phyloP scores from a whole-genome alignment of 768 basidiomycete species.

The Amanita inopinata region DNA sequence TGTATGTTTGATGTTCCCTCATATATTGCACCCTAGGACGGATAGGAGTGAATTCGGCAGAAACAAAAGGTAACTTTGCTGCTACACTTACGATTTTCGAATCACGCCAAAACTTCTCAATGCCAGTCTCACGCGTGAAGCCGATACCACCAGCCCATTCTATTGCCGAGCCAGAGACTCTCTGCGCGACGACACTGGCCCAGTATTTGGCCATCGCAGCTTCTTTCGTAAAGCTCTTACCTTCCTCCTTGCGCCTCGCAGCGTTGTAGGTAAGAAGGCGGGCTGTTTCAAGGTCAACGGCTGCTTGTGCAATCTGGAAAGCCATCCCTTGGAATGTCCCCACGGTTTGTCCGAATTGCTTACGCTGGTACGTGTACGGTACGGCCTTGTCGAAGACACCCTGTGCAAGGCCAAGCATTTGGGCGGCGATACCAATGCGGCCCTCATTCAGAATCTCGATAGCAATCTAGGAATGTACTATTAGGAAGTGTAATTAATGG shows the following conservation, averaged over 20 bases:
- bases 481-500: not conserved
- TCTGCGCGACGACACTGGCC: constrained; percentile 82
- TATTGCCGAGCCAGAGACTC: constrained; percentile 81
- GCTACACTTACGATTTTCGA: constrained; percentile 79
- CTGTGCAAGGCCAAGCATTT: constrained; percentile 97
- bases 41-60: constrained; percentile 7
- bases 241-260: constrained; percentile 89
- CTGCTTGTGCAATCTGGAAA: constrained; percentile 88
- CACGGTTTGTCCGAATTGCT: constrained; percentile 89
- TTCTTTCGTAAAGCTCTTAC: constrained; percentile 76
- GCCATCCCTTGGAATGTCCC: constrained; percentile 96
- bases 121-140: constrained; percentile 87
- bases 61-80: not conserved
- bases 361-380: constrained; percentile 89
- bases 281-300: constrained; percentile 83
- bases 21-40: constrained; percentile 71
- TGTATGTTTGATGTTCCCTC: constrained; percentile 99
- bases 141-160: constrained; percentile 96
- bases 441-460: constrained; percentile 97
- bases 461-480: constrained; percentile 47
- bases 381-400: constrained; percentile 94
- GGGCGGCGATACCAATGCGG: constrained; percentile 95
- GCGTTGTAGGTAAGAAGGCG: constrained; percentile 94
- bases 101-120: constrained; percentile 96
- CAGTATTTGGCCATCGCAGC: constrained; percentile 98